A percentile compares a stretch with the other conserved stretches of the same genome.
phyloP scores from a whole-genome alignment of 306 rosid species.

The Glycyrrhiza uralensis region DNA sequence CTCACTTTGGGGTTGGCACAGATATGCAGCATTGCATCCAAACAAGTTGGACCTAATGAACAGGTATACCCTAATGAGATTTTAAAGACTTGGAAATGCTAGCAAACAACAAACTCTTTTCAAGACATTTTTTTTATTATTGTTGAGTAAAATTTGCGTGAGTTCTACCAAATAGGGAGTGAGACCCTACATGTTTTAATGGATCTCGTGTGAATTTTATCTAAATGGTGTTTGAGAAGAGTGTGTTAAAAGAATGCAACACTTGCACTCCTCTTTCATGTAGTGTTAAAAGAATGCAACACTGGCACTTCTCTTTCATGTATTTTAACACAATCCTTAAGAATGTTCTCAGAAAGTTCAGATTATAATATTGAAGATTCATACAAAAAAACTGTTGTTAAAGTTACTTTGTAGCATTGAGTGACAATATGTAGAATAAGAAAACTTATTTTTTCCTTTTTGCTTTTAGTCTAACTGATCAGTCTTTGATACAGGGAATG shows the following conservation, averaged over 20 bases:
- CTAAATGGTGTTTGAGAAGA: background rate
- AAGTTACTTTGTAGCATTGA: background rate
- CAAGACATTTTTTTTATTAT: background rate
- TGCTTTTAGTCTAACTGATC: background rate
- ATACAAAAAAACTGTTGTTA: background rate
- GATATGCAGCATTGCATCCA: slow-evolving; percentile 86
- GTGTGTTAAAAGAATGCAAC: background rate
- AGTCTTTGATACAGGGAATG: slow-evolving; percentile 57
- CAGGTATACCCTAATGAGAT: slow-evolving; percentile 54
- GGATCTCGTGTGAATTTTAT: background rate
- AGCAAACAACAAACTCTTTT: background rate
- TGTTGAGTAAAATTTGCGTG: background rate
- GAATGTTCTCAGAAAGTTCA: background rate
- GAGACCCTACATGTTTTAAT: too few relatives aligned
- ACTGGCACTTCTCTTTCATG: background rate
- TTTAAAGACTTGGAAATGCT: background rate
- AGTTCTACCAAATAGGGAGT: background rate
- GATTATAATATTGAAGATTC: background rate
- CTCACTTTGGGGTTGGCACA: slow-evolving; percentile 29
- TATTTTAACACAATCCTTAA: background rate
- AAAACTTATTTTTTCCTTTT: background rate
- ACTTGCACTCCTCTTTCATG: background rate
- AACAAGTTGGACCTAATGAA: slow-evolving; percentile 72
- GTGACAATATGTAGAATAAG: too few relatives aligned
- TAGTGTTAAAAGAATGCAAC: background rate